Evolutionary conservation across 139 green algal species (phyloP).

Genomic region (Volvox africanus): DNA sequence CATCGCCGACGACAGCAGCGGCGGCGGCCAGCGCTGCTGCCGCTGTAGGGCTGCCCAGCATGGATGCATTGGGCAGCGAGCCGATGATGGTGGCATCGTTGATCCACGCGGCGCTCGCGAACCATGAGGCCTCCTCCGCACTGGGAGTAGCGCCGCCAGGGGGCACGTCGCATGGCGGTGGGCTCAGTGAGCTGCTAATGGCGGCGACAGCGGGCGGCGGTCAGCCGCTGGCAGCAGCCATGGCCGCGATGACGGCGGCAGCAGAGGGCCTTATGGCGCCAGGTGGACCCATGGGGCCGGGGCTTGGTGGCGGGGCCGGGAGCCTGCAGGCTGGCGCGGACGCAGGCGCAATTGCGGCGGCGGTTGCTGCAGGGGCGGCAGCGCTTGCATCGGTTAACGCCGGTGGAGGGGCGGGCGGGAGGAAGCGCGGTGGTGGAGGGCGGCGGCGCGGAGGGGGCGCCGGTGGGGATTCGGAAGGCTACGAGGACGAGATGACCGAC

Average conservation of each 20-base stretch:
- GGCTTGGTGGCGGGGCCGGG: neutral
- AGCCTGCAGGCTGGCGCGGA: neutral
- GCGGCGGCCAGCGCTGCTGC: neutral
- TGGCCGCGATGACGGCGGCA: neutral
- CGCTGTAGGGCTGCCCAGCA: neutral
- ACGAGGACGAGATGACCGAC: slow-evolving; percentile 31
- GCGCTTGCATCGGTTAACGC: neutral
- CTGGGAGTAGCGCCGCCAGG: neutral
- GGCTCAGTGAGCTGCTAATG: slow-evolving; percentile 28
- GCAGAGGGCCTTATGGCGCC: slow-evolving; percentile 14
- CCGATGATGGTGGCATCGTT: slow-evolving; percentile 30
- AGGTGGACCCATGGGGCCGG: neutral
- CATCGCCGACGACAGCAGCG: neutral
- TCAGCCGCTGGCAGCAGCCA: slow-evolving; percentile 31
- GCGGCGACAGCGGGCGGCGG: neutral
- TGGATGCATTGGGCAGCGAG: neutral
- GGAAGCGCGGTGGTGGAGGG: neutral
- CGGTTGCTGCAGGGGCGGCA: neutral
- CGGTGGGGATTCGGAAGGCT: neutral
- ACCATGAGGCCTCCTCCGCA: neutral
- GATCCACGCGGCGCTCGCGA: slow-evolving; percentile 18
- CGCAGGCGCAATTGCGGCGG: neutral
- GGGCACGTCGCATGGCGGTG: neutral
- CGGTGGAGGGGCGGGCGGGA: neutral
- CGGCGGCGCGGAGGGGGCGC: neutral